Percentiles rank a stretch among this genome's conserved stretches.
phyloP scores from a whole-genome alignment of 805 yeast species.

The Saturnispora galanensis region DNA sequence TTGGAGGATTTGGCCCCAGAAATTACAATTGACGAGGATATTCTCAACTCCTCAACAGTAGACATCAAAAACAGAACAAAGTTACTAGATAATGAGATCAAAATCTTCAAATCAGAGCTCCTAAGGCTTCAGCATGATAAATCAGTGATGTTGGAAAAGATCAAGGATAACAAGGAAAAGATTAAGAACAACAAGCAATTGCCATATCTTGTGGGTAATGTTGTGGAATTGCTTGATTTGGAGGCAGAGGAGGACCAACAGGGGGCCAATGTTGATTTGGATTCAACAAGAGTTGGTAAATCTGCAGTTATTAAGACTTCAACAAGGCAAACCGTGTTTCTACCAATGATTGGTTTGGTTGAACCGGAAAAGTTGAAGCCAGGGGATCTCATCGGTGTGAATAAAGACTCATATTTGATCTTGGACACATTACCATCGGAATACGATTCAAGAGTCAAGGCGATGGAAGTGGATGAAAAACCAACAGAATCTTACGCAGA shows the following conservation, averaged over 20 bases:
- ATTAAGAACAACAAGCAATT: constrained; percentile 91
- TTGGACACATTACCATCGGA: constrained; percentile 94
- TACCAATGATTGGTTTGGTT: constrained; percentile 92
- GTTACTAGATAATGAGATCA: constrained; percentile 87
- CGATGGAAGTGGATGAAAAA: constrained; percentile 98
- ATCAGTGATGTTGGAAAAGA: constrained; percentile 83
- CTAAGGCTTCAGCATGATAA: constrained; percentile 89
- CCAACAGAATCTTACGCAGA: constrained; percentile 96
- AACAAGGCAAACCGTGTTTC: constrained; percentile 92
- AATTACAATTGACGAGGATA: constrained; percentile 71
- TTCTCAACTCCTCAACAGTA: constrained; percentile 63
- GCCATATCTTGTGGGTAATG: constrained; percentile 94
- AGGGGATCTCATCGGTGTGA: constrained; percentile 96
- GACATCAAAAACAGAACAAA: constrained; percentile 82
- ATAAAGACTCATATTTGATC: constrained; percentile 89
- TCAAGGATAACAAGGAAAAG: constrained; percentile 92
- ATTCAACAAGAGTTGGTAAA: constrained; percentile 84
- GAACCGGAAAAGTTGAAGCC: constrained; percentile 89
- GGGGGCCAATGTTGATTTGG: constrained; percentile 92
- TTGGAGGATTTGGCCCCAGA: constrained; percentile 71
- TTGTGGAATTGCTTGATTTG: constrained; percentile 86
- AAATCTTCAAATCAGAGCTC: constrained; percentile 85
- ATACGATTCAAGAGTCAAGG: constrained; percentile 95
- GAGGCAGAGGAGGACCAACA: constrained; percentile 79
- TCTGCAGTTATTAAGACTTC: constrained; percentile 98